Base-by-base conservation (phyloP, 352 stramenopile species). In the Globisporangium perplexum region DNA sequence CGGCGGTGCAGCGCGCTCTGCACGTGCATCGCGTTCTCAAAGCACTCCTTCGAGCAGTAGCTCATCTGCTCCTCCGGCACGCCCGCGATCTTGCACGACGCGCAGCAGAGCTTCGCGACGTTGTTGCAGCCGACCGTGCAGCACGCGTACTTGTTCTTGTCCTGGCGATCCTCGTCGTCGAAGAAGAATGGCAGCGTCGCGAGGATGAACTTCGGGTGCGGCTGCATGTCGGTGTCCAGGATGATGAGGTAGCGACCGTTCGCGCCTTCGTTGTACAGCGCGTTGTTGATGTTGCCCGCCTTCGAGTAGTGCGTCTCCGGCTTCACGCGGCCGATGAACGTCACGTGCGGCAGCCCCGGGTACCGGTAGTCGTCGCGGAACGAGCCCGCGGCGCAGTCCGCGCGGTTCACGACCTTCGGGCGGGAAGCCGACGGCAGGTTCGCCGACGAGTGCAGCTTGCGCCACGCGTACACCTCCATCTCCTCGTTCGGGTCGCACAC, bases 201-300 rank as follows among this genome's bases (percentile, higher is more conserved):
- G 22, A 89, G 56, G 33, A 94, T 55, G 47, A 94, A 92, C 74
- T 90, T 94, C 11, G 81, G 68, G 62, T 94, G 79, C 26, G 83
- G 83, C 60, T 92, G 79, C 83, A 93, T 95, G 46, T 96, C 86
- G 42, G 77, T 86, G 55, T 95, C 83, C 4, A 96, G 63, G 12
- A 95, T 62, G 26, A 96, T 42, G 31, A 86, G 63, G 66, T 95
- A 93, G 12, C 81, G 78, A 0, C 82, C 86, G 58, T 74, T 89
- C 4, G 81, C 68, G 6, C 84, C 84, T 65, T 96, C 86, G 58
- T 96, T 94, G 69, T 93, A 93, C 63, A 94, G 60, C 31, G 68
- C 81, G 60, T 96, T 96, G 73, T 96, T 96, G 60, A 96, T 89
- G 74, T 96, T 96, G 8, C 86, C 86, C 7, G 86, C 86, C 66